Base-by-base conservation (phyloP, 1,139 yeast species). In the Sporopachydermia cereana region DNA sequence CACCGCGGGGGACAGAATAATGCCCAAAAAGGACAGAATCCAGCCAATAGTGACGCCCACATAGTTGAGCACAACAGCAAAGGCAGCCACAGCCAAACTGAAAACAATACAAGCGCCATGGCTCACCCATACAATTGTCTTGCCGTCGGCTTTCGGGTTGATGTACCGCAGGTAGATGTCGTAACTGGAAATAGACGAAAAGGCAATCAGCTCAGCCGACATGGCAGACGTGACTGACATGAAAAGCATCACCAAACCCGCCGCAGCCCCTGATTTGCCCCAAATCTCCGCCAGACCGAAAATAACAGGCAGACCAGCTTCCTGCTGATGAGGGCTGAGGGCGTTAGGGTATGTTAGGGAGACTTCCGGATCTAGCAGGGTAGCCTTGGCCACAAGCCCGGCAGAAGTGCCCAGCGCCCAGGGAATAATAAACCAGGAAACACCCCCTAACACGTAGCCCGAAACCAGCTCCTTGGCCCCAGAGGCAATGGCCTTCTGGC, bases 31-130 rank as follows among this genome's bases (percentile, higher is more conserved):
- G 60, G 85, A 86, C 58, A 84, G 84, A 46, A 88, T 70, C 63
- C 81, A 84, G 16, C 95, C 95, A 84, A 88, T 81, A 24, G 85
- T 76, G 44, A 86, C 79, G 18, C 81, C 83, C 22, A 91, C 95
- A 54, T 86, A 84, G 62, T 76, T 75, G 46, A 86, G 70, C 4
- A 95, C 95, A 54, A 80, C 77, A 12, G 95, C 76, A 58, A 86
- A 83, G 0, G 81, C 91, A 41, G 89, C 81, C 88, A 86, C 79
- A 23, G 72, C 68, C 46, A 84, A 64, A 12, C 86, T 84, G 59
- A 79, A 83, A 1, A 65, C 69, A 44, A 79, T 60, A 48, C 84
- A 89, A 0, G 85, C 63, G 4, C 66, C 49, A 59, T 85, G 95
- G 1, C 93, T 79, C 43, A 80, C 71, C 53, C 67, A 57, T 47